Evolutionary conservation across 192 early-diverging fungal genomes (phyloP), one percentile per base, ranked within the genome.

Genomic region (Entrophospora sp.): DNA sequence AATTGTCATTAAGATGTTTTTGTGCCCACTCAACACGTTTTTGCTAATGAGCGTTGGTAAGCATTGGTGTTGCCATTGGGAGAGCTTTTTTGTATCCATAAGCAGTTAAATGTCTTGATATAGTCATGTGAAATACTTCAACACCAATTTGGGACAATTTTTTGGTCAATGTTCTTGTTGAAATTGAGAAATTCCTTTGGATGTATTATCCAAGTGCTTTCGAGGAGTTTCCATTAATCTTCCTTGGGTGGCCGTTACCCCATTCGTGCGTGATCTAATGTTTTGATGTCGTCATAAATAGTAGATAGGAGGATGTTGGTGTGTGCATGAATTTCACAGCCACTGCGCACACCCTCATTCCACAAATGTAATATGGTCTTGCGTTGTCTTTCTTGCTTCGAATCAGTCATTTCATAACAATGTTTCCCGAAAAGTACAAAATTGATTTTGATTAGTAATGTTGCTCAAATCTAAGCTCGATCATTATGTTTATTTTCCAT

Each of bases 1-100:
- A 44, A 44, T 44, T 44, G 16, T 37, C 35, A 59, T 59, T 59
- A 6, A 59, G n/a, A 40, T 59, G 36, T 59, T 59, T 35, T n/a
- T 40, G 2, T 3, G 57, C 57, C 57, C 35, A 59, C 24, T 59
- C 57, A 30, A 36, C 10, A 1, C 57, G n/a, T 37, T 18, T 37
- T 40, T 37, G 31, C 24, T 59, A 37, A 22, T 59, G 35, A 22
- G 8, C 27, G 6, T 24, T 30, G 8, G 52, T 55, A 14, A 55
- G 25, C 27, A 55, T 32, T 9, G 13, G 27, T 0, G 52, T 55
- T 55, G 25, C 2, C 6, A 16, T 10, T 32, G 27, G 27, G 3
- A 55, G 10, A 13, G 5, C 27, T 28, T 30, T 55, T 14, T 6
- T 28, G 22, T 55, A 55, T 34, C 52, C 52, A 55, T 10, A 10